Evolutionary conservation across 2,329 filamentous ascomycete genomes (phyloP).

Genomic region (Aspergillus sp.): DNA sequence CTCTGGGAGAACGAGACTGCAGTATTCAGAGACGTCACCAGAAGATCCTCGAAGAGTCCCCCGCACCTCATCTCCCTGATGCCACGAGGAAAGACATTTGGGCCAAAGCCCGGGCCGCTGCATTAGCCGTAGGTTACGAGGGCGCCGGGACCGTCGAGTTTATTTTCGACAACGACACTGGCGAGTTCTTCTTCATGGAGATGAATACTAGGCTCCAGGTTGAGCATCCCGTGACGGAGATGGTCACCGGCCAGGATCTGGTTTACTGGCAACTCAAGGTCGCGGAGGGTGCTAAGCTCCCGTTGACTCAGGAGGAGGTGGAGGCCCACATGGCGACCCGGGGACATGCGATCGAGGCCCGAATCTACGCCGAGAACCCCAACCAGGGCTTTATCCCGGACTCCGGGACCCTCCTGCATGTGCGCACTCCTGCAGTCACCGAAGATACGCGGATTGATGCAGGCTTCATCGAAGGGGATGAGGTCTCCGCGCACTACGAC

Average conservation of each 20-base stretch:
- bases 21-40: conserved; percentile 66
- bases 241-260: conserved; percentile 73
- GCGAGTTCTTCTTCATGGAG: conserved; percentile 69
- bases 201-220: conserved; percentile 86
- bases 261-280: conserved; percentile 96
- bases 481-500: conserved; percentile 92
- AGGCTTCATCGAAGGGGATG: conserved; percentile 86
- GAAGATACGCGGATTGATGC: conserved; percentile 86
- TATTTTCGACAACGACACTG: conserved; percentile 67
- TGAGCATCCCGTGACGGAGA: conserved; percentile 90
- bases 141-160: conserved; percentile 68
- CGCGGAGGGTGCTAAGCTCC: conserved; percentile 67
- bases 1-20: conserved; percentile 64
- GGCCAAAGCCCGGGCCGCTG: conserved; percentile 63
- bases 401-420: conserved; percentile 81
- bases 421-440: conserved; percentile 68
- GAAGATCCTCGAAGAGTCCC: conserved; percentile 66
- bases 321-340: conserved; percentile 68
- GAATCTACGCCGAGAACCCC: conserved; percentile 95
- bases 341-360: conserved; percentile 89
- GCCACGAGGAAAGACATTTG: conserved; percentile 62
- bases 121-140: conserved; percentile 63
- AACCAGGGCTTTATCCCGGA: conserved; percentile 90
- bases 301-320: conserved; percentile 64
- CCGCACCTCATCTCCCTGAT: conserved; percentile 61